phyloP scores from a whole-genome alignment of 805 yeast species.

The Ogataea zsoltii region DNA sequence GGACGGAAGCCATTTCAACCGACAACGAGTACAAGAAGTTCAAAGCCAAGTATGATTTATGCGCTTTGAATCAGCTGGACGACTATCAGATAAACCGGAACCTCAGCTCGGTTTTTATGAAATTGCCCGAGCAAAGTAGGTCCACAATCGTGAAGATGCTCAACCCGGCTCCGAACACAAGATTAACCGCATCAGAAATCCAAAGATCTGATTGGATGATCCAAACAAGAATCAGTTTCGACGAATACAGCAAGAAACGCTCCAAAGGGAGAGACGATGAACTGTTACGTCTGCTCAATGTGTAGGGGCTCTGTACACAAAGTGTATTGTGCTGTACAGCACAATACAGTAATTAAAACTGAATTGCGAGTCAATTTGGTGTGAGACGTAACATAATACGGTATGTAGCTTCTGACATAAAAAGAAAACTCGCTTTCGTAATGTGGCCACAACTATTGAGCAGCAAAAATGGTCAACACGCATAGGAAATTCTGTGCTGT shows the following conservation, averaged over 20 bases:
- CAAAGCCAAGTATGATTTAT: slow-evolving; percentile 14
- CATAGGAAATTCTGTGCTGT: slow-evolving; percentile 3
- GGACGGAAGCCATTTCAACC: slow-evolving; percentile 41
- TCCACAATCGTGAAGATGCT: slow-evolving; percentile 28
- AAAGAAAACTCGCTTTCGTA: neutral
- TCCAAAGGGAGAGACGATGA: slow-evolving; percentile 28
- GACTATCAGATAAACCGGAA: slow-evolving; percentile 21
- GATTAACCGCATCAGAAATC: slow-evolving; percentile 24
- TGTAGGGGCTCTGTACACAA: neutral
- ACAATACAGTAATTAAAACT: no score
- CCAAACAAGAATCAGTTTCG: slow-evolving; percentile 24
- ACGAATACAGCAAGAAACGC: slow-evolving; percentile 17
- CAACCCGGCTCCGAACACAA: slow-evolving; percentile 29
- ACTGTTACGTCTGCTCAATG: slow-evolving; percentile 17
- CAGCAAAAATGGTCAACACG: neutral
- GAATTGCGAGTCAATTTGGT: no score
- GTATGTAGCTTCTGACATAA: neutral
- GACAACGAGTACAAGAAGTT: slow-evolving; percentile 29
- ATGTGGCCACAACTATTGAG: neutral
- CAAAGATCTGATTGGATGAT: slow-evolving; percentile 34
- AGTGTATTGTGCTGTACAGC: no score
- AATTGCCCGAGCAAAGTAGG: slow-evolving; percentile 15
- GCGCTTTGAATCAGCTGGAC: slow-evolving; percentile 17
- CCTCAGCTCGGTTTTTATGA: slow-evolving; percentile 15
- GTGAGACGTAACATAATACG: no score